Percentiles rank a stretch among this genome's conserved stretches.
Evolutionary conservation across 2,329 filamentous ascomycete species (phyloP).

Genomic region (Tolypocladium endophyticum): DNA sequence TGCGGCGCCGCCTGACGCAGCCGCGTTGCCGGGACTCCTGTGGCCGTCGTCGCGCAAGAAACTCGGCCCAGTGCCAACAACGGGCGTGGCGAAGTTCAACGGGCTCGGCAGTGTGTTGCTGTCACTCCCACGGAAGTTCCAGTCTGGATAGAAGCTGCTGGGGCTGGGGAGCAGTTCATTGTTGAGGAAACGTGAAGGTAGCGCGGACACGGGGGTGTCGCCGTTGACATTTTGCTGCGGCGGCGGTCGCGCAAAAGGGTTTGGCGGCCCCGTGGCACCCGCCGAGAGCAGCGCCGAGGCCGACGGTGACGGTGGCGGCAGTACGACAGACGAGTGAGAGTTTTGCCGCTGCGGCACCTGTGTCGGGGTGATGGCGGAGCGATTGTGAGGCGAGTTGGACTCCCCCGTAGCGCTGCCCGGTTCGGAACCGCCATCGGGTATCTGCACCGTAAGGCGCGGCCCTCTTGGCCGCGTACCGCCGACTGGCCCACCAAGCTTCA

Average conservation of each 20-base stretch:
- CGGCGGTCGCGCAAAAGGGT: slow-evolving; percentile 84
- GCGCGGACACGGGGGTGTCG: slow-evolving; percentile 75
- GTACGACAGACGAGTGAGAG: slow-evolving; percentile 59
- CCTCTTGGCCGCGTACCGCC: slow-evolving; percentile 62
- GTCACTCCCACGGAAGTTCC: slow-evolving; percentile 64
- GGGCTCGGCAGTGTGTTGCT: slow-evolving; percentile 87
- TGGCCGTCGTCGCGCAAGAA: slow-evolving; percentile 48
- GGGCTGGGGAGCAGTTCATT: slow-evolving; percentile 84
- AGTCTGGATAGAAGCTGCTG: slow-evolving; percentile 85
- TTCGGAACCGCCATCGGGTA: slow-evolving; percentile 83
- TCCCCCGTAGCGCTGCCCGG: slow-evolving; percentile 62
- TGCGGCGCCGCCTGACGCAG: slow-evolving; percentile 3
- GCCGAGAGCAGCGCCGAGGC: slow-evolving; percentile 78
- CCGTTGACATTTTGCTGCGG: slow-evolving; percentile 54
- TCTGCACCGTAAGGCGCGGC: slow-evolving; percentile 84
- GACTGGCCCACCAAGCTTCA: slow-evolving; percentile 41
- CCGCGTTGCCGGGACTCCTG: slow-evolving; percentile 6
- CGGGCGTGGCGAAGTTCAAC: slow-evolving; percentile 82
- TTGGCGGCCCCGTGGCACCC: slow-evolving; percentile 83
- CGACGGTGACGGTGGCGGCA: slow-evolving; percentile 88
- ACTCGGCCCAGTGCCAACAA: slow-evolving; percentile 50
- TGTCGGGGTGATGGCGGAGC: slow-evolving; percentile 43
- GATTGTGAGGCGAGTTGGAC: slow-evolving; percentile 53
- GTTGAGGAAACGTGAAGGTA: slow-evolving; percentile 84
- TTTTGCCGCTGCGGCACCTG: slow-evolving; percentile 41